phyloP scores from a whole-genome alignment of 1,284 basidiomycete species.

The Pulveroboletus sp. region DNA sequence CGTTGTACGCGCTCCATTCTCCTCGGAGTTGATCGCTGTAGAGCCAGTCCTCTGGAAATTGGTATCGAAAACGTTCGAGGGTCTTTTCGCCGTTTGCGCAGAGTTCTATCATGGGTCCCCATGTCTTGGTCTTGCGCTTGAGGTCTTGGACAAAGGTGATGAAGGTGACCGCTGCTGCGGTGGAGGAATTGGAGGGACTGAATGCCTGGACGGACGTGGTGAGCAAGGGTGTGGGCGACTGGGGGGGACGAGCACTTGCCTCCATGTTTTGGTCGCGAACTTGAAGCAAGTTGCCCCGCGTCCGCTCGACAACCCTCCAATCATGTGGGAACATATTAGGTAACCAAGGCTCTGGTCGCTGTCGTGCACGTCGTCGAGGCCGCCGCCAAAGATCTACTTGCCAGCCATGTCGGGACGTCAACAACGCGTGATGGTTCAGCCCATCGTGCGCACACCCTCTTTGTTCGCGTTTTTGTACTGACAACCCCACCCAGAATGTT shows the following conservation, averaged over 20 bases:
- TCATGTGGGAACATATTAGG: slow-evolving; percentile 27
- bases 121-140: slow-evolving; percentile 94
- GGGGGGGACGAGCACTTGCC: slow-evolving; percentile 16
- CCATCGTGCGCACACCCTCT: slow-evolving; percentile 71
- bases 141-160: slow-evolving; percentile 99
- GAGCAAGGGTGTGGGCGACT: slow-evolving; percentile 3
- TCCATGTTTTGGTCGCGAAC: slow-evolving; percentile 34
- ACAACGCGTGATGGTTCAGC: slow-evolving; percentile 96
- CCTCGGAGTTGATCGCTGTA: slow-evolving; percentile 97
- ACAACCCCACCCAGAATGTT: slow-evolving; percentile 72
- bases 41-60: slow-evolving; percentile 96
- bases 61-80: slow-evolving; percentile 93
- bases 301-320: slow-evolving; percentile 7
- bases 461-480: slow-evolving; percentile 18
- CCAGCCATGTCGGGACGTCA: slow-evolving; percentile 86
- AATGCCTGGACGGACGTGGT: slow-evolving; percentile 45
- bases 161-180: slow-evolving; percentile 96
- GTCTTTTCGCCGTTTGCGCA: slow-evolving; percentile 96
- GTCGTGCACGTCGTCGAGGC: slow-evolving; percentile 23
- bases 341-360: slow-evolving; percentile 25
- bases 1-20: slow-evolving; percentile 98
- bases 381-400: slow-evolving; percentile 9
- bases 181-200: slow-evolving; percentile 73
- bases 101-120: slow-evolving; percentile 96
- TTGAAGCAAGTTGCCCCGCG: slow-evolving; percentile 18